Evolutionary conservation across 1,284 basidiomycete genomes (phyloP).

Genomic region (Moesziomyces antarcticus): DNA sequence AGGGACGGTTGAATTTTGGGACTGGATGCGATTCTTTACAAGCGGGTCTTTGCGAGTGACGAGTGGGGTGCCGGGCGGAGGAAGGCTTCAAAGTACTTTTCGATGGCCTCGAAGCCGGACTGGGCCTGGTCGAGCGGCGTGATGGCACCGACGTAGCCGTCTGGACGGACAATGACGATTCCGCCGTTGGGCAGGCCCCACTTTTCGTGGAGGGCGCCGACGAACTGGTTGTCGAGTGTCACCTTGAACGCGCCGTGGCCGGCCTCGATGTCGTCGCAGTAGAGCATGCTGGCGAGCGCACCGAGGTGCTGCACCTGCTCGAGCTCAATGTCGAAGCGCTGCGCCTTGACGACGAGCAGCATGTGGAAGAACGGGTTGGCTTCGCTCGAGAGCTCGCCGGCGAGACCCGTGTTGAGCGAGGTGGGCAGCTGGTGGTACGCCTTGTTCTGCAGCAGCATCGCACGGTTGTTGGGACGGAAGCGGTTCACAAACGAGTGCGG

Average conservation of each 20-base stretch:
- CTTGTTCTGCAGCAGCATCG: slow-evolving; percentile 32
- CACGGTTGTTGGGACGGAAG: slow-evolving; percentile 45
- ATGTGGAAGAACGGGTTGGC: slow-evolving; percentile 67
- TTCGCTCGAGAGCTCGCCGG: slow-evolving; percentile 52
- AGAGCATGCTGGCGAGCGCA: slow-evolving; percentile 70
- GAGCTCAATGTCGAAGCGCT: slow-evolving; percentile 63
- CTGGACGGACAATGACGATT: slow-evolving; percentile 77
- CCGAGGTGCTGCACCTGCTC: slow-evolving; percentile 58
- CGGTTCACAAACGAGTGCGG: slow-evolving; percentile 58
- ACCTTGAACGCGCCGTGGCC: slow-evolving; percentile 68
- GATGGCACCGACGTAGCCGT: slow-evolving; percentile 78
- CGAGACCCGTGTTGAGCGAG: slow-evolving; percentile 58
- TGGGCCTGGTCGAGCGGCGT: slow-evolving; percentile 72
- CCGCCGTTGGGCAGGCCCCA: slow-evolving; percentile 74
- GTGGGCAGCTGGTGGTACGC: slow-evolving; percentile 46
- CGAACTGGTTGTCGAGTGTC: slow-evolving; percentile 47
- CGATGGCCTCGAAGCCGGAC: slow-evolving; percentile 69
- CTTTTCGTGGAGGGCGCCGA: slow-evolving; percentile 70
- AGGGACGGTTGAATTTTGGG: not conserved
- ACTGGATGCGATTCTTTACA: slow-evolving; percentile 12
- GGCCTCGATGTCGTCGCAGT: slow-evolving; percentile 71
- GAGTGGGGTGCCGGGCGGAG: slow-evolving; percentile 14
- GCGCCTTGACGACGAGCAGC: slow-evolving; percentile 60
- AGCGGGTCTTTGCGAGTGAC: slow-evolving; percentile 4
- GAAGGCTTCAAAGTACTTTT: slow-evolving; percentile 72